Evolutionary conservation across 176 grass and related monocot genomes (phyloP).

Genomic region (Otatea glauca): DNA sequence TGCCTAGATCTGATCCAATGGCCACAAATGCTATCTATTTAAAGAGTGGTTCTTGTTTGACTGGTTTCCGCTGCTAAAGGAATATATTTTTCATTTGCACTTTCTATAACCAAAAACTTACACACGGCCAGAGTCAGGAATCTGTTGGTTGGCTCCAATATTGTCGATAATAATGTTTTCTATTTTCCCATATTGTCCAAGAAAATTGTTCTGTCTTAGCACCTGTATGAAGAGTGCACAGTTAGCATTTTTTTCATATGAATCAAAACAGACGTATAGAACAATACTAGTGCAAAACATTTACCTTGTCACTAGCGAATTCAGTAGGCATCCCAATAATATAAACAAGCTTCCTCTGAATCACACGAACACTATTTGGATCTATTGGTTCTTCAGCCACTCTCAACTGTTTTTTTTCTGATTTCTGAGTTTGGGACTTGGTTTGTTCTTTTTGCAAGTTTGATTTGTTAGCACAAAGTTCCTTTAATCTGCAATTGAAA

Average conservation of each 20-base stretch:
- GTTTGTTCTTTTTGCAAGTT: constrained; percentile 53
- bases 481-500: constrained; percentile 48
- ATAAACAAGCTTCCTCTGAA: constrained; percentile 73
- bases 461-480: constrained; percentile 45
- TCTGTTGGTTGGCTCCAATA: constrained; percentile 57
- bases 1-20: constrained; percentile 2
- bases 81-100: background rate
- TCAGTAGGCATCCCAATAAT: constrained; percentile 66
- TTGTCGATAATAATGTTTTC: constrained; percentile 58
- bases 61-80: background rate
- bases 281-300: background rate
- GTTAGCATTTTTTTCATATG: constrained; percentile 12
- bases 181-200: constrained; percentile 81
- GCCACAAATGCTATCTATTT: constrained; percentile 14
- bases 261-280: background rate
- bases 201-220: constrained; percentile 59
- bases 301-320: constrained; percentile 57
- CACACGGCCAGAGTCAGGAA: constrained; percentile 62
- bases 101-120: constrained; percentile 45
- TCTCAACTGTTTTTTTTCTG: constrained; percentile 40
- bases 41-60: background rate
- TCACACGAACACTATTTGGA: constrained; percentile 54
- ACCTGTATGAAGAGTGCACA: constrained; percentile 43
- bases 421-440: constrained; percentile 52
- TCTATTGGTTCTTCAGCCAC: constrained; percentile 48